Base-by-base conservation (phyloP, 1,284 basidiomycete species). In the Crucibulum parvulum region DNA sequence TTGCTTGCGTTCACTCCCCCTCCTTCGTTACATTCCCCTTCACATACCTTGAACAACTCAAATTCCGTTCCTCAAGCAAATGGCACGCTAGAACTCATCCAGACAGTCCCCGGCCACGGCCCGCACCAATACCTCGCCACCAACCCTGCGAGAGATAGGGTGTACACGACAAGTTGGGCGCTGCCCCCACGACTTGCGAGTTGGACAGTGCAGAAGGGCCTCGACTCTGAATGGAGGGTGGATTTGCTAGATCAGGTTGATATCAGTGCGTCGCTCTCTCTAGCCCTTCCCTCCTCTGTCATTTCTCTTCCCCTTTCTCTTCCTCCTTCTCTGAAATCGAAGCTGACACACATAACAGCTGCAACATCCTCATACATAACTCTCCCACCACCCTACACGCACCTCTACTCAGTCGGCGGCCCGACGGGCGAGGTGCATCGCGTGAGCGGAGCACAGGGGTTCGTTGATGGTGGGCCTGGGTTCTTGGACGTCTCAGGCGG, bases 331-430 rank as follows among this genome's bases (percentile, higher is more conserved):
- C 24, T 24, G 24, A 24, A 11, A 47, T 36, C 50, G 11, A 34
- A 15, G 34, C 37, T 51, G 47, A 31, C 41, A 11, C 4, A 3
- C 35, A 37, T n/a, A 46, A 9, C 41, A 82, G 81, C 81, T 34
- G 82, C 83, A 9, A 81, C 79, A 0, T 85, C 83, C 5, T 84
- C 83, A 1, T 84, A 84, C 60, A 78, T 84, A 36, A 72, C 73
- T 11, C 62, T 84, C 5, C 82, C 82, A 2, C 75, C 77, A 2
- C 82, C 81, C 2, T 81, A 73, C 65, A 79, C 76, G 8, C 76
- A 81, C 60, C 65, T 77, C 5, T 85, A 84, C 67, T 82, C 82
- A 24, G 73, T 75, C 2, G 82, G 83, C 1, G 83, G 83, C 1
- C 83, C 82, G 1, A 79, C 80, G 1, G 83, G 81, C 7, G 82